Conservation (phyloP, 192 early-diverging fungal genomes). For the Backusella tarrabulga region DNA sequence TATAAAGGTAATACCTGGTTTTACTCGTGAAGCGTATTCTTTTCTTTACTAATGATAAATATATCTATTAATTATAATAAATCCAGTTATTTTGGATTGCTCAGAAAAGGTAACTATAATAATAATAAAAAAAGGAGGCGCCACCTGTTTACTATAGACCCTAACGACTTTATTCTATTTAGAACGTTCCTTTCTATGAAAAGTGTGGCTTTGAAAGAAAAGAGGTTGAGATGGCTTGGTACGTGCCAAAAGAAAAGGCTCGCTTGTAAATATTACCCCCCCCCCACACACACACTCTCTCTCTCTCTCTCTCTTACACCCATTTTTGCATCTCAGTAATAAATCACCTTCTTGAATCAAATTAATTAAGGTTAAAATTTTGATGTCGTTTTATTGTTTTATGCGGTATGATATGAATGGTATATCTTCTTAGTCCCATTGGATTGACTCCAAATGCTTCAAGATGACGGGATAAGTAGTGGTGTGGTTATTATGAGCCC, state of each 20-base stretch:
- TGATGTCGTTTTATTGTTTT: background rate
- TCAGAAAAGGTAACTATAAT: conserved; percentile 49
- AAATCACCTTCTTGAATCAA: background rate
- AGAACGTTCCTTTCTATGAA: conserved; percentile 83
- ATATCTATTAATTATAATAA: background rate
- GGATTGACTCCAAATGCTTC: background rate
- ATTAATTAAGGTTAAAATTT: background rate
- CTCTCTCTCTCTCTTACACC: background rate
- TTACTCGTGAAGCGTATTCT: background rate
- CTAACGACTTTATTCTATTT: conserved; percentile 32
- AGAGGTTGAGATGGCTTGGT: conserved; percentile 68
- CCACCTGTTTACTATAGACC: background rate
- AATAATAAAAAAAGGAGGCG: background rate
- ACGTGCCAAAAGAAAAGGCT: conserved; percentile 41
- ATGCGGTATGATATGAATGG: background rate
- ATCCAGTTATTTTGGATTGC: conserved; percentile 52
- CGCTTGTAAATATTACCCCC: background rate
- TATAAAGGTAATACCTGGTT: conserved; percentile 66
- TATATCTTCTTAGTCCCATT: conserved; percentile 1
- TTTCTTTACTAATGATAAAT: background rate
- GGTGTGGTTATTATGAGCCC: conserved; percentile 31
- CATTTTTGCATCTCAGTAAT: conserved; percentile 2
- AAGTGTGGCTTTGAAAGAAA: conserved; percentile 85
- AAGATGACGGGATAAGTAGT: conserved; percentile 26
- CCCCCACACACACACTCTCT: background rate